A percentile compares a stretch with the other conserved stretches of the same genome.
Conservation (phyloP, 1,284 basidiomycete species). For the Ceratobasidium sp. region DNA sequence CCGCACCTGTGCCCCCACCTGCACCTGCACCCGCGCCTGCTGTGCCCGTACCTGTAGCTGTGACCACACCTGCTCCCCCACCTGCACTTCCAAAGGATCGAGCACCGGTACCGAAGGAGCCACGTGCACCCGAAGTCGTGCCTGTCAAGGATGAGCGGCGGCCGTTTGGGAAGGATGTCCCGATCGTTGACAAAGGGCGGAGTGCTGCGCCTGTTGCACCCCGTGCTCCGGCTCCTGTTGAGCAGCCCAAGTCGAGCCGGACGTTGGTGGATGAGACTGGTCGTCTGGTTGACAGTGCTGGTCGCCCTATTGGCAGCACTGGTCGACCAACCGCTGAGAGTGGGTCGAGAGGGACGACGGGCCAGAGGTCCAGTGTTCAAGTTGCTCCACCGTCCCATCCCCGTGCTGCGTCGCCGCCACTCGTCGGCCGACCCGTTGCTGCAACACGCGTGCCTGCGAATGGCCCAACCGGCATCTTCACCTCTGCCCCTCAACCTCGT, state of each 20-base stretch:
- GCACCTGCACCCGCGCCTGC: conserved; percentile 5
- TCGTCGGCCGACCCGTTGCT: conserved; percentile 29
- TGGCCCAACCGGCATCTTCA: conserved; percentile 29
- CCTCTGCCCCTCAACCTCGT: conserved; percentile 1
- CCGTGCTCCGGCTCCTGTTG: conserved; percentile 8
- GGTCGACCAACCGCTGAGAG: not conserved
- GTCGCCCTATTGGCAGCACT: conserved; percentile 5
- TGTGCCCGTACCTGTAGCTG: not conserved
- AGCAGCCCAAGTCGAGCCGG: conserved; percentile 21
- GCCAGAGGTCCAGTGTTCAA: conserved; percentile 22
- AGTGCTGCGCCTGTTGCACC: not conserved
- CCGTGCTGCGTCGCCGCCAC: conserved; percentile 30
- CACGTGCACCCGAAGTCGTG: conserved; percentile 9
- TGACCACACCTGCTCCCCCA: not conserved
- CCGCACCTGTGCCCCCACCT: conserved; percentile 3
- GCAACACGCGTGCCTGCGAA: conserved; percentile 19
- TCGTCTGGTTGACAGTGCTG: not conserved
- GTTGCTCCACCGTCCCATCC: conserved; percentile 19
- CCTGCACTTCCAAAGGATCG: conserved; percentile 1
- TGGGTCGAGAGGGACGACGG: conserved; percentile 2
- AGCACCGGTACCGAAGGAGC: not conserved
- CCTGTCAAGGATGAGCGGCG: conserved; percentile 31
- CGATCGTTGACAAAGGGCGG: conserved; percentile 21
- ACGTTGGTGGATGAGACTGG: conserved; percentile 21
- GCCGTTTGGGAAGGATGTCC: conserved; percentile 17